These are phyloP conservation scores for Phytophthora hybrid DNA, from an alignment of 352 stramenopile species.

Conservation along the genomic window DNA sequence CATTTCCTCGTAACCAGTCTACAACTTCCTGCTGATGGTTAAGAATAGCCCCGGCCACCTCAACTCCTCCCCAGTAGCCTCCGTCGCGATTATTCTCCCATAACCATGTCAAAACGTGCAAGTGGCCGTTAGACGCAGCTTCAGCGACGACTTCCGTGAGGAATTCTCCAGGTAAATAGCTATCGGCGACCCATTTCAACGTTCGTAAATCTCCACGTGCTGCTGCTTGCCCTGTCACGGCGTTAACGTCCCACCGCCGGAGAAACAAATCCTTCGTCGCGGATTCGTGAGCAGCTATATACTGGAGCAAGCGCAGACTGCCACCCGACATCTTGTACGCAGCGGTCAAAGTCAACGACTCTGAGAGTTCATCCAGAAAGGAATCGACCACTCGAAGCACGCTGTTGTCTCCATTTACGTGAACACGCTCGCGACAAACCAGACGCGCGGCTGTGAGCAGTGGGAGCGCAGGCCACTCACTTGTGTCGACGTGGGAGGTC, in stretches of 20 bases:
- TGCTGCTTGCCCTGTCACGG: constrained; percentile 10
- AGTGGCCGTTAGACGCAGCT: constrained; percentile 21
- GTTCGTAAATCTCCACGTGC: constrained; percentile 21
- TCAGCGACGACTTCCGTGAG: constrained; percentile 26
- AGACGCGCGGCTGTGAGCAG: too few species aligned
- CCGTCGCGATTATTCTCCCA: constrained; percentile 10
- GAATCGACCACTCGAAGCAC: too few species aligned
- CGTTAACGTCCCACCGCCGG: constrained; percentile 25
- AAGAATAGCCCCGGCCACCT: constrained; percentile 22
- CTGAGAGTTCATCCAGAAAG: too few species aligned
- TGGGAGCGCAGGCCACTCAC: too few species aligned
- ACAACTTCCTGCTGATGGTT: constrained; percentile 50
- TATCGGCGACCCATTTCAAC: constrained; percentile 21
- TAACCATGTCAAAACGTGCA: constrained; percentile 24
- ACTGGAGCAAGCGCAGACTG: constrained; percentile 25
- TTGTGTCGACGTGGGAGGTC: too few species aligned
- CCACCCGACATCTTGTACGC: too few species aligned
- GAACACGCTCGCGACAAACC: too few species aligned
- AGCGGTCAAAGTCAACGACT: too few species aligned
- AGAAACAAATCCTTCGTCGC: constrained; percentile 21
- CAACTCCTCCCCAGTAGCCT: constrained; percentile 24
- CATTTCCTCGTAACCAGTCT: constrained; percentile 48
- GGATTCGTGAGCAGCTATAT: constrained; percentile 3
- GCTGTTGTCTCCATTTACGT: too few species aligned
- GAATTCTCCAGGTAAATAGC: constrained; percentile 16